These are phyloP conservation scores for Trypanosoma grayi DNA, from an alignment of 208 protist species.

Conservation along the genomic window DNA sequence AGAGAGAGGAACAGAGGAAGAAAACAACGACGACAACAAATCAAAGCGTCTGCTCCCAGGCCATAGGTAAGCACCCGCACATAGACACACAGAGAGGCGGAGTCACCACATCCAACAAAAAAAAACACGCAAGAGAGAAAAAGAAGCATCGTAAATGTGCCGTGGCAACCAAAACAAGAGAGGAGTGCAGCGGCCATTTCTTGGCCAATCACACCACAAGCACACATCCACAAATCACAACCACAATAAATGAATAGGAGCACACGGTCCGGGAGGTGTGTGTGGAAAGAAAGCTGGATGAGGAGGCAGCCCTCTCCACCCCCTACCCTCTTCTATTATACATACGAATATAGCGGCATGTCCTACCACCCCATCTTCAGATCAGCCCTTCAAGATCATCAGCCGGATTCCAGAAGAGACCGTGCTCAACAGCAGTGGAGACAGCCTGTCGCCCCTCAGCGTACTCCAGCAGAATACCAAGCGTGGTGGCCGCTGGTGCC, in stretches of 20 bases:
- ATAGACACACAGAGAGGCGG: no score
- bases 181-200: no score
- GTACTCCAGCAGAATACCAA: constrained; percentile 69
- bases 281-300: no score
- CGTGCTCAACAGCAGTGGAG: constrained; percentile 29
- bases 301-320: neutral
- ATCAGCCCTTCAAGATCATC: constrained; percentile 9
- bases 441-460: constrained; percentile 50
- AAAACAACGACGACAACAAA: no score
- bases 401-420: constrained; percentile 44
- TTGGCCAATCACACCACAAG: no score
- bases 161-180: no score
- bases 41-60: no score
- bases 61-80: no score
- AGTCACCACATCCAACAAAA: neutral
- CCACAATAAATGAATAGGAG: no score
- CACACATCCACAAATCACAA: no score
- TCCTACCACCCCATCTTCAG: neutral
- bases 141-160: constrained; percentile 1
- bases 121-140: neutral
- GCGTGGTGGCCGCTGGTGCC: constrained; percentile 48
- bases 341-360: no score
- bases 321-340: neutral
- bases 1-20: neutral
- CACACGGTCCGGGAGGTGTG: no score